Evolutionary conservation across 2,329 filamentous ascomycete genomes (phyloP).

Genomic region (Cladophialophora psammophila): DNA sequence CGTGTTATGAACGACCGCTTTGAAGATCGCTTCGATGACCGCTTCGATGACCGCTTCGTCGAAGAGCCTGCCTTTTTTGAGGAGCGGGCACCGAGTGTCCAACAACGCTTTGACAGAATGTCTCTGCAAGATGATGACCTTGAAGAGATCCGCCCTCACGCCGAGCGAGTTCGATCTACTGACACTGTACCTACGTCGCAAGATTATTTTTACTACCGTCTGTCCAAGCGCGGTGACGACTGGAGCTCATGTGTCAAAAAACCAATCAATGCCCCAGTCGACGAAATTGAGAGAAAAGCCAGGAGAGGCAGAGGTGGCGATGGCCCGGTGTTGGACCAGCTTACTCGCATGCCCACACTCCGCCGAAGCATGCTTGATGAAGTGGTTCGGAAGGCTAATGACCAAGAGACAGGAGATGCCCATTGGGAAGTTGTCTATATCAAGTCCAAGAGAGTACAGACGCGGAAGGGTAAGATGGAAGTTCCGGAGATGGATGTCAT

Average conservation of each 20-base stretch:
- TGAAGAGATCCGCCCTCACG: constrained; percentile 23
- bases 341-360: constrained; percentile 29
- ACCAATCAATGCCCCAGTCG: constrained; percentile 26
- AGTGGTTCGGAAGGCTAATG: constrained; percentile 27
- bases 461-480: constrained; percentile 20
- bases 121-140: constrained; percentile 29
- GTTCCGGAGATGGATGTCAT: constrained; percentile 38
- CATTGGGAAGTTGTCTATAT: constrained; percentile 35
- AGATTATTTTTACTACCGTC: constrained; percentile 34
- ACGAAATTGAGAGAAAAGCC: constrained; percentile 34
- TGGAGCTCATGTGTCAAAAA: constrained; percentile 29
- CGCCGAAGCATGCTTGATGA: constrained; percentile 32
- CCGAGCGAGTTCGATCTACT: constrained; percentile 18
- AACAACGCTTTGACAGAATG: constrained; percentile 33
- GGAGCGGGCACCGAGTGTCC: constrained; percentile 29
- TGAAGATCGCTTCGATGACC: constrained; percentile 16
- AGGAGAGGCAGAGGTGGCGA: constrained; percentile 29
- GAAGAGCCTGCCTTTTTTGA: constrained; percentile 25
- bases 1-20: constrained; percentile 17
- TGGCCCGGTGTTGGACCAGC: constrained; percentile 28
- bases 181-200: constrained; percentile 18
- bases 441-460: constrained; percentile 30
- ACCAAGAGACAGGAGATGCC: constrained; percentile 28
- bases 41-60: constrained; percentile 15
- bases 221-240: constrained; percentile 32